Conservation (phyloP, 805 yeast genomes). For the Cyberlindnera samutprakarnensis region DNA sequence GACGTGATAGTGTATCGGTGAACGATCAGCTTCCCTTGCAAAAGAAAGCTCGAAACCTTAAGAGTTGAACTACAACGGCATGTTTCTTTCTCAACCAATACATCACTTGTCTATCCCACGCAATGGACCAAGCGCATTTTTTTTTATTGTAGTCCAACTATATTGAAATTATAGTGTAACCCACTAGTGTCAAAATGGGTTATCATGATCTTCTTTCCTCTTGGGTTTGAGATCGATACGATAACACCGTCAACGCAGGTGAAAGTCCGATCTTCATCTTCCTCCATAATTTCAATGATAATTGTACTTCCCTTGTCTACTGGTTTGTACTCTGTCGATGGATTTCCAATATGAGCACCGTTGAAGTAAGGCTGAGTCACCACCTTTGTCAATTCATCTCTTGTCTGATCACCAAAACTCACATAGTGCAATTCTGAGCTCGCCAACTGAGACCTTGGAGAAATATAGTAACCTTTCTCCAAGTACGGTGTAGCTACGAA, state of each 20-base stretch:
- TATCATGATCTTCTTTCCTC: constrained; percentile 14
- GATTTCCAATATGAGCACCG: constrained; percentile 10
- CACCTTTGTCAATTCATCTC: constrained; percentile 8
- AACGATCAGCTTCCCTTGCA: not conserved
- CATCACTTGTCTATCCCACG: no score
- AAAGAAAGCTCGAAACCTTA: no score
- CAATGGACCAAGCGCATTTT: no score
- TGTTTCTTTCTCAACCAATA: no score
- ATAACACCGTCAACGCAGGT: constrained; percentile 19
- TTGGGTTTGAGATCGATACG: constrained; percentile 12
- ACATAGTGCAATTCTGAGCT: constrained; percentile 13
- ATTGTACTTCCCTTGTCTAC: constrained; percentile 3
- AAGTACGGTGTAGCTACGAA: constrained; percentile 14
- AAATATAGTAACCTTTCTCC: constrained; percentile 16
- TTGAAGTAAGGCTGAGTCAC: constrained; percentile 14
- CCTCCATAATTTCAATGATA: constrained; percentile 7
- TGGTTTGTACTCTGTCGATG: constrained; percentile 7
- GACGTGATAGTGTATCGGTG: constrained; percentile 10
- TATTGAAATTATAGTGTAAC: constrained; percentile 4
- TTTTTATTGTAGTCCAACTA: no score
- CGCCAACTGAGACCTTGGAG: constrained; percentile 17
- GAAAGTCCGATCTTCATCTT: constrained; percentile 9
- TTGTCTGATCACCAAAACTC: constrained; percentile 7
- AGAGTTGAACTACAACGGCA: no score
- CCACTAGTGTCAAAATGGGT: constrained; percentile 3